These are phyloP conservation scores for Carpinus fangiana DNA, from an alignment of 306 rosid genomes.

Conservation along the genomic window DNA sequence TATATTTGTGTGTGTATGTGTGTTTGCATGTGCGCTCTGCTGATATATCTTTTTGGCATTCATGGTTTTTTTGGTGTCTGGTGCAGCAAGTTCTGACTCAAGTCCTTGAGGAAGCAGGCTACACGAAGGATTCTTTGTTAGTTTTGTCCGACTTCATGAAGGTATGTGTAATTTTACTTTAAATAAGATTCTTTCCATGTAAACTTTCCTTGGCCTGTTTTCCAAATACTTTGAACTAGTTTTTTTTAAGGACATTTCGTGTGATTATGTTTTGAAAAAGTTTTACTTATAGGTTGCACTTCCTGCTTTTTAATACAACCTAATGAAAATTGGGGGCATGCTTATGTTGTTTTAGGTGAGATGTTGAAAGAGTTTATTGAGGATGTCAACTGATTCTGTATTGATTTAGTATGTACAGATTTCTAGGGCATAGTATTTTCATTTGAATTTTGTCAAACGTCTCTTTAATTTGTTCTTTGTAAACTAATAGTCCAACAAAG, in stretches of 20 bases:
- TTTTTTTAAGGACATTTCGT: background rate
- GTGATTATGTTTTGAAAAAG: background rate
- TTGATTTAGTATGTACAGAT: background rate
- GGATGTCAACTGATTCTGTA: constrained; percentile 19
- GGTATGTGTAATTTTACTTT: constrained; percentile 44
- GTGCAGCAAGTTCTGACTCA: constrained; percentile 65
- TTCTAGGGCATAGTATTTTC: constrained; percentile 1
- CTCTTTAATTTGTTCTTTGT: background rate
- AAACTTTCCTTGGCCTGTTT: background rate
- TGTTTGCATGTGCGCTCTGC: too few species aligned
- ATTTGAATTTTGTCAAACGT: constrained; percentile 16
- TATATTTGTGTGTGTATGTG: too few species aligned
- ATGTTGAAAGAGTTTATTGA: background rate
- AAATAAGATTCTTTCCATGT: background rate
- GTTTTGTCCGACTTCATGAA: constrained; percentile 66
- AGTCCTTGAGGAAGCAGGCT: constrained; percentile 86
- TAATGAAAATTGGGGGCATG: background rate
- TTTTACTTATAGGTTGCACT: constrained; percentile 8
- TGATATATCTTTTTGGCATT: constrained; percentile 2
- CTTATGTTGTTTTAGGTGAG: background rate
- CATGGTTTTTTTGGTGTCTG: constrained; percentile 16
- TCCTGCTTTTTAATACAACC: background rate
- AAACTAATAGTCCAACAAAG: background rate
- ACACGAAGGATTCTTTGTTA: constrained; percentile 55
- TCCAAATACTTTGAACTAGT: background rate